A percentile compares a stretch with the other conserved stretches of the same genome.
These are phyloP conservation scores for Penicillium riverlandense DNA, from an alignment of 495 filamentous ascomycete genomes.

Conservation along the genomic window DNA sequence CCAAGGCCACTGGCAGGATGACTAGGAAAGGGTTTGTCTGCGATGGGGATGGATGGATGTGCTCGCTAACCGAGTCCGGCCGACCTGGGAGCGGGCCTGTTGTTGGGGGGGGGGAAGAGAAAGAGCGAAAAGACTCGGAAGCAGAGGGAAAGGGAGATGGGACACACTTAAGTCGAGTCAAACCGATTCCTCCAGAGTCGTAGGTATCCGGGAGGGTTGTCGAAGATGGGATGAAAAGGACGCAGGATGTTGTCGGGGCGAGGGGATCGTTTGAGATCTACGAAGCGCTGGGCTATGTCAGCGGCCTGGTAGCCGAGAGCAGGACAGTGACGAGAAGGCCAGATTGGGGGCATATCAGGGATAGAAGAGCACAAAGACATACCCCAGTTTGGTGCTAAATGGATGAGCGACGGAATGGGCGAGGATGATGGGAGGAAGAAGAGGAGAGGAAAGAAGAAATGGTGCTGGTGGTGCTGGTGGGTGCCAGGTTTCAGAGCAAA, in stretches of 20 bases:
- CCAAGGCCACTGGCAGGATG: constrained; percentile 6
- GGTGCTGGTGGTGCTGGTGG: constrained; percentile 20
- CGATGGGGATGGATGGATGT: constrained; percentile 17
- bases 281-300: constrained; percentile 40
- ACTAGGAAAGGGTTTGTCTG: constrained; percentile 10
- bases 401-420: not conserved
- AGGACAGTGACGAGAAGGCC: constrained; percentile 1
- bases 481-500: constrained; percentile 41
- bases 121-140: constrained; percentile 29
- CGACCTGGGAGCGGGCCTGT: constrained; percentile 21
- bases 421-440: constrained; percentile 11
- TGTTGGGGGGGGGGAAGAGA: constrained; percentile 20
- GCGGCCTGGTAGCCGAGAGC: constrained; percentile 28
- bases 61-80: constrained; percentile 25
- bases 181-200: constrained; percentile 21
- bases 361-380: constrained; percentile 9
- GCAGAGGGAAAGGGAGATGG: constrained; percentile 28
- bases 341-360: not conserved
- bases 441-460: not conserved
- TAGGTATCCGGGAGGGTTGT: constrained; percentile 18
- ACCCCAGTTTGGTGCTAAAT: constrained; percentile 7
- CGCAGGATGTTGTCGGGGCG: constrained; percentile 5
- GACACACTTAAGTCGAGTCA: constrained; percentile 30
- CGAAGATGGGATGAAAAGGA: constrained; percentile 2
- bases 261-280: constrained; percentile 28